Conservation (phyloP, 1,284 basidiomycete genomes). For the Trichosporon sp. region DNA sequence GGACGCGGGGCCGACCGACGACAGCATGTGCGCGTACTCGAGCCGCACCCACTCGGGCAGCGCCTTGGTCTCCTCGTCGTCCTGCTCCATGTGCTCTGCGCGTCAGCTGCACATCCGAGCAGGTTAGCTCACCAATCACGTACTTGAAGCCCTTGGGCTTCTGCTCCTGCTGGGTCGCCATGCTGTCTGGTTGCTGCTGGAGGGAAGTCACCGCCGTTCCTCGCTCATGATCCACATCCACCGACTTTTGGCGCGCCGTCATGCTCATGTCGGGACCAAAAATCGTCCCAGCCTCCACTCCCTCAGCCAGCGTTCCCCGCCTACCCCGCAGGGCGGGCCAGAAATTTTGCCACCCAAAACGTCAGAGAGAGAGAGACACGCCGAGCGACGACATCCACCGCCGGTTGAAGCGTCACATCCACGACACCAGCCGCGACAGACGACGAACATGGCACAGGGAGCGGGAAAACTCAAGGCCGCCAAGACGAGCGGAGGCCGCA, state of each 20-base stretch:
- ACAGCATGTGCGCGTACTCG: conserved; percentile 72
- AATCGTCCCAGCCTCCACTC: not conserved
- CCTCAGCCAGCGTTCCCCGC: not conserved
- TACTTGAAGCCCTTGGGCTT: conserved; percentile 36
- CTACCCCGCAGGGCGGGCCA: not conserved
- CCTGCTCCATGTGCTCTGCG: conserved; percentile 91
- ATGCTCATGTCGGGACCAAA: conserved; percentile 12
- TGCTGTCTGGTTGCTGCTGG: not conserved
- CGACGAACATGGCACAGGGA: conserved; percentile 43
- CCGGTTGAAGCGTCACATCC: not conserved
- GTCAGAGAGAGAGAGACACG: not conserved
- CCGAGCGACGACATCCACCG: not conserved
- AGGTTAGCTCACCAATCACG: conserved; percentile 38
- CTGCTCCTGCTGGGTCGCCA: not conserved
- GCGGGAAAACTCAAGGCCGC: conserved; percentile 37
- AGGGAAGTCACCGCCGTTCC: not conserved
- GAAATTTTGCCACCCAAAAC: conserved; percentile 15
- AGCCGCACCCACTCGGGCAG: conserved; percentile 81
- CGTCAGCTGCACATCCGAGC: not conserved
- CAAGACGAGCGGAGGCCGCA: conserved; percentile 34
- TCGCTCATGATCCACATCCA: not conserved
- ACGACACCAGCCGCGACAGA: conserved; percentile 3
- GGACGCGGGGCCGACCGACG: conserved; percentile 62
- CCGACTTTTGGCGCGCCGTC: not conserved
- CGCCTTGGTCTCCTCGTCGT: conserved; percentile 64